Base-by-base conservation (phyloP, 352 stramenopile genomes). In the Pythium vanterpoolii region DNA sequence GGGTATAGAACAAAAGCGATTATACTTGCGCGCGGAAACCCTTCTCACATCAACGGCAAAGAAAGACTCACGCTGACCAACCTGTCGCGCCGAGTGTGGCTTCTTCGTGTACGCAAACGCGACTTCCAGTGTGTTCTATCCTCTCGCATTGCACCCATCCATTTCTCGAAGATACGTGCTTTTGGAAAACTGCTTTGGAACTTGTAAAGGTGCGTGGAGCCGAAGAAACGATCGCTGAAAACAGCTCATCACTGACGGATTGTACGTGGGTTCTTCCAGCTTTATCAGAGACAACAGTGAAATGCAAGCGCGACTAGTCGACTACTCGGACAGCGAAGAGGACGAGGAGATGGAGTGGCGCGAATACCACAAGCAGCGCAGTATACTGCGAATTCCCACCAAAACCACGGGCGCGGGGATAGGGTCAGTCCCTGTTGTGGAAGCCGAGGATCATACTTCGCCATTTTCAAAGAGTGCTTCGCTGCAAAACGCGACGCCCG, bases 321-420 rank as follows among this genome's bases (percentile, higher is more conserved):
- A 80, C 39, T 87, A 87, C 47, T 64, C 72, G 6, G 70, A 73
- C 60, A 86, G 76, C 53, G 79, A 74, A 3, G 76, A 86, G 10
- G 69, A 82, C 23, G 62, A 77, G 36, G 57, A 69, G 30, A 60
- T 59, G 28, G 63, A 72, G 39, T 77, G 71, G 67, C 67, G 56
- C 13, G 72, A 72, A 21, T 77, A 68, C 53, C 57, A 58, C 19
- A 59, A 69, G 56, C 31, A 67, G 13, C 76, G 62, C 45, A 70
- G 56, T 16, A 62, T 43, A 44, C 46, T 65, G 34, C 62, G 62
- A 18, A 55, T 60, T 19, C 62, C 62, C 14, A 43, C 11, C 65
- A 11, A 58, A 60, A 13, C 11, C 9, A 24, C 26, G 23, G 19
- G 28, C 40, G 8, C 39, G 16, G 38, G 7, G n/a, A n/a, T n/a